A percentile compares a stretch with the other conserved stretches of the same genome.
Evolutionary conservation across 192 early-diverging fungal genomes (phyloP).

Genomic region (Paraglomus occultum): DNA sequence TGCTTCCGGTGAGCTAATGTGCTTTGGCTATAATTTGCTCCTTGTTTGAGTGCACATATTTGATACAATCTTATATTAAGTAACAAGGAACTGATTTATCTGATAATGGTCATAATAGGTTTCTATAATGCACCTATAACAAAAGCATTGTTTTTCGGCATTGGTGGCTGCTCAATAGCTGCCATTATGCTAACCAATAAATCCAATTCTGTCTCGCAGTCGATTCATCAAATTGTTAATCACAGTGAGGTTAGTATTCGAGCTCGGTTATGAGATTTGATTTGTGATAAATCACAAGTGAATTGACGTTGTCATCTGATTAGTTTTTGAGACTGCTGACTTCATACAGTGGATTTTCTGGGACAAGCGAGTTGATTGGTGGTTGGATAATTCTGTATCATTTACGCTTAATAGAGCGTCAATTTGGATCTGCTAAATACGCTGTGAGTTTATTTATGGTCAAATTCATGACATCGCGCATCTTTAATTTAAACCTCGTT

Average conservation of each 20-base stretch:
- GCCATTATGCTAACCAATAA: slow-evolving; percentile 51
- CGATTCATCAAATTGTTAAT: slow-evolving; percentile 55
- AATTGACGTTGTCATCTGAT: neutral
- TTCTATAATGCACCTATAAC: slow-evolving; percentile 65
- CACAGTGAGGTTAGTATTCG: slow-evolving; percentile 54
- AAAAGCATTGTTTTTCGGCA: slow-evolving; percentile 49
- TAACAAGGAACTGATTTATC: neutral
- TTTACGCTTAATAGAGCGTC: slow-evolving; percentile 58
- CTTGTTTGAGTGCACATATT: no score
- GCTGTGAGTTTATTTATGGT: slow-evolving; percentile 40
- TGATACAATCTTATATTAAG: neutral
- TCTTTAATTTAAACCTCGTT: neutral
- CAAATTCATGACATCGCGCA: neutral
- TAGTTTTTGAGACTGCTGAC: slow-evolving; percentile 65
- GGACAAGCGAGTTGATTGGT: slow-evolving; percentile 57
- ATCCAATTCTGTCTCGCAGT: slow-evolving; percentile 51
- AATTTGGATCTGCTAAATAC: slow-evolving; percentile 63
- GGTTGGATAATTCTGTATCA: slow-evolving; percentile 59
- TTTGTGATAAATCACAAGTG: neutral
- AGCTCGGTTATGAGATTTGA: neutral
- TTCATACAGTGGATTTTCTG: slow-evolving; percentile 53
- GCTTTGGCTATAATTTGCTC: no score
- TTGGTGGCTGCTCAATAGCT: slow-evolving; percentile 49
- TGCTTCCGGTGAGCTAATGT: no score
- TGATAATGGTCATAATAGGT: slow-evolving; percentile 35